phyloP scores from a whole-genome alignment of 768 basidiomycete species.

The Brasilioporus rufonigricans region DNA sequence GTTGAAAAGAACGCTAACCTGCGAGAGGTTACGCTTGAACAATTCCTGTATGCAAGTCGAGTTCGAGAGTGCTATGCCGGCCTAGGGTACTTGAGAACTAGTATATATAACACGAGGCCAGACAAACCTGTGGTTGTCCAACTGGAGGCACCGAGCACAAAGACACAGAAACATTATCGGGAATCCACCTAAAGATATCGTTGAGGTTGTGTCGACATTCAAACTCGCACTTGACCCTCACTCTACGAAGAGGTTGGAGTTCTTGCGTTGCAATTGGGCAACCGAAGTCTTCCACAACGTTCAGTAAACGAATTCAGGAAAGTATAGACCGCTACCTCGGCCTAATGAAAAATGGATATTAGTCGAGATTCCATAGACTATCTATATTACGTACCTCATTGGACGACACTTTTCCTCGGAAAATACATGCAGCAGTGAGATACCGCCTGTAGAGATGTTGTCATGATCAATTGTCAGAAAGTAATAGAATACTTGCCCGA shows the following conservation, averaged over 20 bases:
- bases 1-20: slow-evolving; percentile 38
- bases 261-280: slow-evolving; percentile 69
- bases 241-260: slow-evolving; percentile 79
- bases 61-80: slow-evolving; percentile 71
- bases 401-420: slow-evolving; percentile 79
- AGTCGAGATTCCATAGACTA: background rate
- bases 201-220: slow-evolving; percentile 1
- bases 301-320: slow-evolving; percentile 8
- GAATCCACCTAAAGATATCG: slow-evolving; percentile 65
- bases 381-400: slow-evolving; percentile 58
- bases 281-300: slow-evolving; percentile 54
- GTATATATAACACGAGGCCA: background rate
- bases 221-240: slow-evolving; percentile 32
- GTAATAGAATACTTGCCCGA: slow-evolving; percentile 46
- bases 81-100: slow-evolving; percentile 35
- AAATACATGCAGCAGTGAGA: slow-evolving; percentile 83
- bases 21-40: slow-evolving; percentile 68
- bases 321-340: slow-evolving; percentile 43
- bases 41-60: slow-evolving; percentile 85
- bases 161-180: slow-evolving; percentile 85
- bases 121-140: slow-evolving; percentile 63
- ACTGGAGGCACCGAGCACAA: slow-evolving; percentile 82
- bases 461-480: background rate
- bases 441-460: slow-evolving; percentile 55
- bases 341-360: slow-evolving; percentile 34